These are phyloP conservation scores for Fusarium keratoplasticum DNA, from an alignment of 2,329 filamentous ascomycete genomes.

Conservation along the genomic window DNA sequence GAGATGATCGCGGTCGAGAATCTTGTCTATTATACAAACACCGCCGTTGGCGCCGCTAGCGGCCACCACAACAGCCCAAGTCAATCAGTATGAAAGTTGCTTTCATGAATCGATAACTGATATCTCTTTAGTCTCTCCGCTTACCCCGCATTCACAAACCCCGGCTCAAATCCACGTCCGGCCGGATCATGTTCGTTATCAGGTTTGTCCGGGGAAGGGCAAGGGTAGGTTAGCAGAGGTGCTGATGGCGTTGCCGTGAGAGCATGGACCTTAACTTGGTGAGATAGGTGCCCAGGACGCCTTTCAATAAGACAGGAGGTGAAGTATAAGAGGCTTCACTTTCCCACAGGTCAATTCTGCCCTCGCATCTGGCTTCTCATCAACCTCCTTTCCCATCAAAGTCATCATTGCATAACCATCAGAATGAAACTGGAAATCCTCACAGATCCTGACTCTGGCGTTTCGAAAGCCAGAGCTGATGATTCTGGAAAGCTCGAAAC, in stretches of 20 bases:
- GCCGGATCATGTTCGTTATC: neutral
- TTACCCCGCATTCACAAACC: neutral
- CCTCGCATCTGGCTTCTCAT: neutral
- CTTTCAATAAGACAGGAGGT: accelerated
- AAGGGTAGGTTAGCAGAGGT: neutral
- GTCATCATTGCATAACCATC: neutral
- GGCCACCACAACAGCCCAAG: neutral
- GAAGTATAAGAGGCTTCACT: neutral
- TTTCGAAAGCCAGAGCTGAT: neutral
- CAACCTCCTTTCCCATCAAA: neutral
- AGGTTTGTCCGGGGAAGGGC: neutral
- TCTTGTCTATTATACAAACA: neutral
- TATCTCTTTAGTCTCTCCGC: neutral
- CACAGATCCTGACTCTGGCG: neutral
- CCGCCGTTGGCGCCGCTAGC: neutral
- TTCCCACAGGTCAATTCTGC: neutral
- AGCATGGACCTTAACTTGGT: neutral
- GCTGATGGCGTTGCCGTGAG: neutral
- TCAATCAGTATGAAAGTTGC: neutral
- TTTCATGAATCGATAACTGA: neutral
- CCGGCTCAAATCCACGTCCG: neutral
- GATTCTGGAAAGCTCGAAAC: neutral
- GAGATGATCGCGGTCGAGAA: neutral
- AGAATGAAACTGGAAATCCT: neutral
- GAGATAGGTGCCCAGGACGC: neutral